Evolutionary conservation across 345 rosid genomes (phyloP), one percentile per base, ranked within the genome.

Genomic region (Passiflora organensis): DNA sequence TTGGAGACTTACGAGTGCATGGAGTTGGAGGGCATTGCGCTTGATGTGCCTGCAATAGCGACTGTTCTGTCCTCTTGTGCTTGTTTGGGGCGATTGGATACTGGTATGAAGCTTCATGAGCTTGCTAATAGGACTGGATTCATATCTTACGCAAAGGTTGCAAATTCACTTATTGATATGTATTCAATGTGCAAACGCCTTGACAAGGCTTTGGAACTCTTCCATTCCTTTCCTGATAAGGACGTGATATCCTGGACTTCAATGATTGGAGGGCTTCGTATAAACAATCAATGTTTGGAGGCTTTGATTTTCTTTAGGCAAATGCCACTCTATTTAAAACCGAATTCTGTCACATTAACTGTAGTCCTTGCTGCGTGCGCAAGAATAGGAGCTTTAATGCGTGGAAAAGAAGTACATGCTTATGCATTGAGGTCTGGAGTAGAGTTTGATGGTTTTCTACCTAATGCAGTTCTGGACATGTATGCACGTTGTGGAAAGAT

Each of bases 401-500:
- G 68, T 36, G 69, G 73, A 13, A 69, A 69, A 48, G 65, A 69
- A 64, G 63, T 63, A 22, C 73, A 69, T 53, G 64, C 73, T 10
- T 44, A 63, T 47, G 68, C 63, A 5, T 58, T 69, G 42, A 62
- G 58, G 53, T 28, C 43, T 6, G 54, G 60, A 47, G 32, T 61
- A 19, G 73, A 21, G 13, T 52, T 36, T 18, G 73, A 69, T 32
- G 64, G 68, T 52, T 69, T 56, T 58, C 56, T 69, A 41, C 64
- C 60, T 2, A 69, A 69, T 58, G 69, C 73, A 32, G 41, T 69
- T 53, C 48, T 63, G 45, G 73, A 69, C 62, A 47, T 63, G 64
- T 69, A 69, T 63, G 68, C 63, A 39, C 53, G 68, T 47, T 63
- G 73, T 56, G 73, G 73, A 53, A 69, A 60, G 52, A 58, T 69